phyloP scores from a whole-genome alignment of 2,329 filamentous ascomycete genomes.

The Didymella glomerata region DNA sequence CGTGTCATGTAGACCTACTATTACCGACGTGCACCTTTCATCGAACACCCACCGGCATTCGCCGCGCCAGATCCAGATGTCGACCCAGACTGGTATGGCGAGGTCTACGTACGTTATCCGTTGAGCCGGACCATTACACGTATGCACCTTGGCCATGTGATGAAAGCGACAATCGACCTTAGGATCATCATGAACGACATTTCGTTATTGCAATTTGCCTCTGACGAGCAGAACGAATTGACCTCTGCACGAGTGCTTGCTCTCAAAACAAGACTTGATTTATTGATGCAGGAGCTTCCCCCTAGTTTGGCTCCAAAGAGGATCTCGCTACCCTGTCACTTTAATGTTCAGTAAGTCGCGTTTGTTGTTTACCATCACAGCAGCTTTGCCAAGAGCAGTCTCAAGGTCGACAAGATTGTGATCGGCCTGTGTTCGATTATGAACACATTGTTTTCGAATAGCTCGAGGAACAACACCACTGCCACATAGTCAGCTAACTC shows the following conservation, averaged over 20 bases:
- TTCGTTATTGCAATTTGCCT: conserved; percentile 2
- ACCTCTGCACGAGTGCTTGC: conserved; percentile 1
- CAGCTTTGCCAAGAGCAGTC: background rate
- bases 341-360: conserved; percentile 12
- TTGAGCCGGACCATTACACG: conserved; percentile 4
- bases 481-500: background rate
- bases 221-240: background rate
- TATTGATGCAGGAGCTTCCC: conserved; percentile 1
- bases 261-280: conserved; percentile 5
- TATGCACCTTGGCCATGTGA: conserved; percentile 17
- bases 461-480: background rate
- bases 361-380: background rate
- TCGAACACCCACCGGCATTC: conserved; percentile 17
- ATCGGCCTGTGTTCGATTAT: background rate
- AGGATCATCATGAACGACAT: conserved; percentile 13
- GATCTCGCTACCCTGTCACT: conserved; percentile 12
- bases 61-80: conserved; percentile 23
- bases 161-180: conserved; percentile 20
- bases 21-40: conserved; percentile 15
- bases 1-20: conserved; percentile 16
- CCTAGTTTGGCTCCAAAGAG: conserved; percentile 4
- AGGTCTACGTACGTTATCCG: conserved; percentile 22
- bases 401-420: background rate
- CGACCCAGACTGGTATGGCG: conserved; percentile 28
- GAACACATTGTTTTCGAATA: background rate